These are phyloP conservation scores for Madurella mycetomatis DNA, from an alignment of 2,329 filamentous ascomycete genomes.

Conservation along the genomic window DNA sequence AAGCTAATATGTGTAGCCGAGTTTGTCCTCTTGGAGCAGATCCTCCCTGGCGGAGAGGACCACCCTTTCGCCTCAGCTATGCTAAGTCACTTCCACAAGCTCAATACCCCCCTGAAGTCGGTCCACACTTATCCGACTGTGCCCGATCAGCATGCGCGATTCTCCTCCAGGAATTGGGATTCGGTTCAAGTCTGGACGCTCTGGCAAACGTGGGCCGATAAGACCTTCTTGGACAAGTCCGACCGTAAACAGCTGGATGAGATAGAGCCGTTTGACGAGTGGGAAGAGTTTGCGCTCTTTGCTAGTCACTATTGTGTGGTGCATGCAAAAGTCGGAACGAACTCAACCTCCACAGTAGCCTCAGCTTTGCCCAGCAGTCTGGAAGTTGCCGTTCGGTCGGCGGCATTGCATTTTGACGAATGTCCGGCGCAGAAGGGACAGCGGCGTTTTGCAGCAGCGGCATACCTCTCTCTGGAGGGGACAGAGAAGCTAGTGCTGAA, in stretches of 20 bases:
- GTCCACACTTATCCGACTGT: constrained; percentile 65
- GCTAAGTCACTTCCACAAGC: constrained; percentile 76
- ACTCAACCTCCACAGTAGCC: not conserved
- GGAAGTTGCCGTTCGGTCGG: constrained; percentile 1
- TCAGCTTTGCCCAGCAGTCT: not conserved
- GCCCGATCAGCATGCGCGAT: constrained; percentile 63
- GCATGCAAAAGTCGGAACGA: constrained; percentile 48
- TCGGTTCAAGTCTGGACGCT: constrained; percentile 61
- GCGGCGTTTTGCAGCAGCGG: constrained; percentile 57
- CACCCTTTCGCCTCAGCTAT: constrained; percentile 87
- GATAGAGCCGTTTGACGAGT: constrained; percentile 87
- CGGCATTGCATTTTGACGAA: constrained; percentile 31
- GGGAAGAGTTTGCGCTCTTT: constrained; percentile 90
- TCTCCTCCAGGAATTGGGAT: constrained; percentile 64
- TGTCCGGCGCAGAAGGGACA: constrained; percentile 40
- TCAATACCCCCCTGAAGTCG: constrained; percentile 73
- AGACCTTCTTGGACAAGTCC: constrained; percentile 56
- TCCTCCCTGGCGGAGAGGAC: constrained; percentile 68
- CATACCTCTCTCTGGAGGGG: constrained; percentile 37
- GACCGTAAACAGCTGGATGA: constrained; percentile 61
- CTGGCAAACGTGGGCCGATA: constrained; percentile 77
- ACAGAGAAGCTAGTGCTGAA: constrained; percentile 39
- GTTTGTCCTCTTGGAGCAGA: constrained; percentile 84
- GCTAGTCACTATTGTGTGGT: constrained; percentile 80
- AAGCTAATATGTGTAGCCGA: constrained; percentile 46